Conservation (phyloP, 495 filamentous ascomycete species). For the Aspergillus haitiensis region DNA sequence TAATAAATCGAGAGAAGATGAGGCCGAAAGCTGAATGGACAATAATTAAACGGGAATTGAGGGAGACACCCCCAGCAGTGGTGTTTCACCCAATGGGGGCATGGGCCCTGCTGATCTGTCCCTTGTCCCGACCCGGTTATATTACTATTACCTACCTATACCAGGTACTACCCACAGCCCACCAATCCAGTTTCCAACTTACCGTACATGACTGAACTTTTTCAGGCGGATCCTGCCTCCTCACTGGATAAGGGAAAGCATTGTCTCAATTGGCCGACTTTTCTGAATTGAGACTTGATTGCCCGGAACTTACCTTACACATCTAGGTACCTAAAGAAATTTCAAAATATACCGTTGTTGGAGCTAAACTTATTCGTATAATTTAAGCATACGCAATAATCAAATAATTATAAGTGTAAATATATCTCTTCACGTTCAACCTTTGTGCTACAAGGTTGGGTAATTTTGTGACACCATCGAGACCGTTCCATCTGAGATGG, state of each 20-base stretch:
- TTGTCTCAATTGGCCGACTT: background rate
- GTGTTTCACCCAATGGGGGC: slow-evolving; percentile 23
- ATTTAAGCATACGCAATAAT: too few species aligned
- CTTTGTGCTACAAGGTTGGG: too few species aligned
- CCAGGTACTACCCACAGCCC: slow-evolving; percentile 2
- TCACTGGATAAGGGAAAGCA: background rate
- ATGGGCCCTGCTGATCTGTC: slow-evolving; percentile 23
- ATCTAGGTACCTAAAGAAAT: too few species aligned
- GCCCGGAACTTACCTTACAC: too few species aligned
- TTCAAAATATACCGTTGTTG: too few species aligned
- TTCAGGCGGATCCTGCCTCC: background rate
- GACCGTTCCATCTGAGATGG: too few species aligned
- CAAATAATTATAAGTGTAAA: too few species aligned
- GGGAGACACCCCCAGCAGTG: slow-evolving; percentile 9
- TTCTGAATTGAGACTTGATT: too few species aligned
- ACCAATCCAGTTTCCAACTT: background rate
- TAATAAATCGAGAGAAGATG: slow-evolving; percentile 1
- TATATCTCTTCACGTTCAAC: too few species aligned
- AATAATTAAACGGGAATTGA: slow-evolving; percentile 5
- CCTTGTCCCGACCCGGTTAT: slow-evolving; percentile 3
- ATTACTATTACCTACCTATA: slow-evolving; percentile 3
- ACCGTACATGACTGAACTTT: slow-evolving; percentile 1
- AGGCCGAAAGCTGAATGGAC: slow-evolving; percentile 10
- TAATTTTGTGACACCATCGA: too few species aligned
- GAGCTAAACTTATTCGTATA: too few species aligned